Evolutionary conservation across 345 rosid species (phyloP).

Genomic region (Citrus sinensis): DNA sequence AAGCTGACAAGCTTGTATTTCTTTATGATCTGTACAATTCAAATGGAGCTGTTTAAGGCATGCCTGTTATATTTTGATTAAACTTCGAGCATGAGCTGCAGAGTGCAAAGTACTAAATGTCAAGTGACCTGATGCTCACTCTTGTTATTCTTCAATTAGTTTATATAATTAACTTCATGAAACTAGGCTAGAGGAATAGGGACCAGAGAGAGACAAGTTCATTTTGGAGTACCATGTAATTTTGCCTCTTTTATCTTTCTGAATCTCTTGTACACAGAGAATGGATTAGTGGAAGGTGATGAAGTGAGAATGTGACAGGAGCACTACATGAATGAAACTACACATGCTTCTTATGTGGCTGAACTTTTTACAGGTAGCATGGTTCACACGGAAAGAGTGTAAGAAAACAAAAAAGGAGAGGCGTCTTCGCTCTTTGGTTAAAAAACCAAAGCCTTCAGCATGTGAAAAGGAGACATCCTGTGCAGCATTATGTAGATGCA

Average conservation of each 20-base stretch:
- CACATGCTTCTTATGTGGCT: background rate
- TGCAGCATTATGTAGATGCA: background rate
- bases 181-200: background rate
- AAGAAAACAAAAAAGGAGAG: slow-evolving; percentile 4
- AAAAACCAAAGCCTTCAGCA: slow-evolving; percentile 19
- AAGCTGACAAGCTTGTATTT: slow-evolving; percentile 1
- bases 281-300: background rate
- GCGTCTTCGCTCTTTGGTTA: background rate
- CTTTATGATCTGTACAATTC: slow-evolving; percentile 3
- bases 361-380: background rate
- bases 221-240: background rate
- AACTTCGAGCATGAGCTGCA: background rate
- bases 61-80: background rate
- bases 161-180: background rate
- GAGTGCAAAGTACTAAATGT: background rate
- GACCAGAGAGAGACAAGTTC: background rate
- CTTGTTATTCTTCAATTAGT: background rate
- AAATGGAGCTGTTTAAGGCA: background rate
- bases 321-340: background rate
- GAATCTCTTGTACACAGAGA: background rate
- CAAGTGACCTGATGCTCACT: background rate
- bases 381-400: slow-evolving; percentile 12
- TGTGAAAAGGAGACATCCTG: slow-evolving; percentile 12
- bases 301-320: background rate
- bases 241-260: background rate